Conservation (phyloP, 116 monocot species). For the Dioscorea cayenensis region DNA sequence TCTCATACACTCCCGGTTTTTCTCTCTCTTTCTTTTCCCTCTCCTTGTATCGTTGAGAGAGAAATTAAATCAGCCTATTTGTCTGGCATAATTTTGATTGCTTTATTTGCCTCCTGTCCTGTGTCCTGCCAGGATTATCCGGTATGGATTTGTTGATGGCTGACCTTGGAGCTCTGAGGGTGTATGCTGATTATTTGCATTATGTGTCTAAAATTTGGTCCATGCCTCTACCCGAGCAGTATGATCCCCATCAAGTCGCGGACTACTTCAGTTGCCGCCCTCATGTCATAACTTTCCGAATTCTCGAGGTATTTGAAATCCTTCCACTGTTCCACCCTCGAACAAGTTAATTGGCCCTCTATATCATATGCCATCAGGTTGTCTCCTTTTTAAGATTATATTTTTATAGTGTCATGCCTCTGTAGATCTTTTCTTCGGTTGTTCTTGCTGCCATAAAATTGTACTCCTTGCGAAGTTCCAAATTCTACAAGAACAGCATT, state of each 20-base stretch:
- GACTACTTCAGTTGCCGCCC: conserved; percentile 76
- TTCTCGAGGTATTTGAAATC: conserved; percentile 59
- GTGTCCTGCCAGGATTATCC: conserved; percentile 60
- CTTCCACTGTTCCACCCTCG: neutral
- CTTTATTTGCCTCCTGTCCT: neutral
- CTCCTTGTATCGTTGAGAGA: neutral
- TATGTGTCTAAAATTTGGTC: conserved; percentile 39
- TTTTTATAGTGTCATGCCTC: neutral
- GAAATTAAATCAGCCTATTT: neutral
- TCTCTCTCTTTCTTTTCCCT: neutral
- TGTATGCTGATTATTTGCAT: conserved; percentile 44
- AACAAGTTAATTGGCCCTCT: too few species aligned
- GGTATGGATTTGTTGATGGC: conserved; percentile 72
- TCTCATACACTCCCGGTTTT: conserved; percentile 53
- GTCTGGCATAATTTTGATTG: neutral
- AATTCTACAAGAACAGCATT: conserved; percentile 13
- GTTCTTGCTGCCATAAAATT: conserved; percentile 51
- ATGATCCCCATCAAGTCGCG: conserved; percentile 63
- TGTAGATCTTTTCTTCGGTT: conserved; percentile 68
- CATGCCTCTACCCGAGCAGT: conserved; percentile 71
- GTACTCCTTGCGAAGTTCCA: conserved; percentile 35
- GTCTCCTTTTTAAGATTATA: too few species aligned
- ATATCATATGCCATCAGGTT: too few species aligned
- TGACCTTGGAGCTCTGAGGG: conserved; percentile 70
- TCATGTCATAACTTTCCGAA: conserved; percentile 61